These are phyloP conservation scores for Fusarium pseudograminearum DNA, from an alignment of 2,329 filamentous ascomycete species.

Conservation along the genomic window DNA sequence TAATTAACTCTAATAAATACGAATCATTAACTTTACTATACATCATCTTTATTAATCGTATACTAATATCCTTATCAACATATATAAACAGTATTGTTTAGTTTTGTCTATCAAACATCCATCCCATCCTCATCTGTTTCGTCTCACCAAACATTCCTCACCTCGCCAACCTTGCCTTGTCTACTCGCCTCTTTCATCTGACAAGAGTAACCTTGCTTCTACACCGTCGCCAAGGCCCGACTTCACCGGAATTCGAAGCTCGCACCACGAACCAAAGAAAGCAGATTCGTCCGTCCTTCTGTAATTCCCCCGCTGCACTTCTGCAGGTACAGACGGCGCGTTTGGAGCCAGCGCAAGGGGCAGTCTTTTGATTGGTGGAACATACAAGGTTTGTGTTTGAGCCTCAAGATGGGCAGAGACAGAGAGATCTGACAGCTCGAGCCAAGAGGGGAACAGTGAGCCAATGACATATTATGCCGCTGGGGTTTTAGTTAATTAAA, in stretches of 20 bases:
- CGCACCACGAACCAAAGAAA: constrained; percentile 21
- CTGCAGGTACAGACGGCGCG: constrained; percentile 9
- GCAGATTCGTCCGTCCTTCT: constrained; percentile 8
- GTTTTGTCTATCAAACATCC: constrained; percentile 11
- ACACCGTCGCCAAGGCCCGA: constrained; percentile 41
- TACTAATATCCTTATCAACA: background rate
- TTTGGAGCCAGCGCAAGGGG: constrained; percentile 49
- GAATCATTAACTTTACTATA: background rate
- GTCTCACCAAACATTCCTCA: constrained; percentile 3
- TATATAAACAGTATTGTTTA: background rate
- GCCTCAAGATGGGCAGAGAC: constrained; percentile 39
- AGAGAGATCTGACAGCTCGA: background rate
- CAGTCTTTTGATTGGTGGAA: constrained; percentile 45
- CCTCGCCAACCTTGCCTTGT: too few relatives aligned
- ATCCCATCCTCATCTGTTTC: background rate
- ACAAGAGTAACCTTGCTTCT: constrained; percentile 4
- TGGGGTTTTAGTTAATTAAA: constrained; percentile 7
- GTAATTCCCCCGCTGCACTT: background rate
- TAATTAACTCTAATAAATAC: background rate
- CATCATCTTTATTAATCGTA: background rate
- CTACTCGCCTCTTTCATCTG: background rate
- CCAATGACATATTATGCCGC: constrained; percentile 7
- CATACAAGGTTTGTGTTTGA: constrained; percentile 43
- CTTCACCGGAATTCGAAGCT: constrained; percentile 49
- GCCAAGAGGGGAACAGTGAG: background rate